Conservation (phyloP, 2,329 filamentous ascomycete species). For the Calonectria honghensis region DNA sequence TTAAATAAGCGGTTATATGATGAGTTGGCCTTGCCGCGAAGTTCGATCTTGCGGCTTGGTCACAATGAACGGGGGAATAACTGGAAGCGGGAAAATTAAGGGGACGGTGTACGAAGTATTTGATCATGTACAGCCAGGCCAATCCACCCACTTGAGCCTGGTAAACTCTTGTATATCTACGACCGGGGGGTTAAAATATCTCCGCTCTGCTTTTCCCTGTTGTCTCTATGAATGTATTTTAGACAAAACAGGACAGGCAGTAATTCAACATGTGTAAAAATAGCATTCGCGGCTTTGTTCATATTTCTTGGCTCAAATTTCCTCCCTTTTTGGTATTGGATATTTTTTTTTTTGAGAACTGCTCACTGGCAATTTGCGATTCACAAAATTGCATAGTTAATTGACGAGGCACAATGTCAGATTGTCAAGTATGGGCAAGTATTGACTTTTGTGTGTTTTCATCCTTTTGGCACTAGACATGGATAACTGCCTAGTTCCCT, state of each 20-base stretch:
- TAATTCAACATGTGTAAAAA: conserved; percentile 57
- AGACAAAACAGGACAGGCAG: conserved; percentile 56
- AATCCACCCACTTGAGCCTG: conserved; percentile 56
- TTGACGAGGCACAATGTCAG: background rate
- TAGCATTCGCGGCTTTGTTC: conserved; percentile 32
- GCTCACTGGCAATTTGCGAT: background rate
- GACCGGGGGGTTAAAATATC: conserved; percentile 59
- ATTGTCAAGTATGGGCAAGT: background rate
- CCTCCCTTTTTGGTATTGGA: background rate
- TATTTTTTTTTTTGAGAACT: background rate
- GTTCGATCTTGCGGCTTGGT: conserved; percentile 15
- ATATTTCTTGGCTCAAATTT: conserved; percentile 24
- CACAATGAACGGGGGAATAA: conserved; percentile 3
- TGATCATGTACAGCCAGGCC: conserved; percentile 55
- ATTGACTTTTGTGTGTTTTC: conserved; percentile 21
- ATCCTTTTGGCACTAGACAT: conserved; percentile 24
- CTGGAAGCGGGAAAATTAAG: conserved; percentile 41
- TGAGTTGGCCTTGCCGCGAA: conserved; percentile 17
- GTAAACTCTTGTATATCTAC: conserved; percentile 63
- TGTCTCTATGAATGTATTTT: conserved; percentile 63
- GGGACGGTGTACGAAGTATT: conserved; percentile 53
- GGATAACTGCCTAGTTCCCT: conserved; percentile 15
- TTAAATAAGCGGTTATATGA: conserved; percentile 67
- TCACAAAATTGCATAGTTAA: conserved; percentile 12
- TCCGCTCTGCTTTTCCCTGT: conserved; percentile 64